These are phyloP conservation scores for Ilyonectria sp. DNA, from an alignment of 2,329 filamentous ascomycete species.

Conservation along the genomic window DNA sequence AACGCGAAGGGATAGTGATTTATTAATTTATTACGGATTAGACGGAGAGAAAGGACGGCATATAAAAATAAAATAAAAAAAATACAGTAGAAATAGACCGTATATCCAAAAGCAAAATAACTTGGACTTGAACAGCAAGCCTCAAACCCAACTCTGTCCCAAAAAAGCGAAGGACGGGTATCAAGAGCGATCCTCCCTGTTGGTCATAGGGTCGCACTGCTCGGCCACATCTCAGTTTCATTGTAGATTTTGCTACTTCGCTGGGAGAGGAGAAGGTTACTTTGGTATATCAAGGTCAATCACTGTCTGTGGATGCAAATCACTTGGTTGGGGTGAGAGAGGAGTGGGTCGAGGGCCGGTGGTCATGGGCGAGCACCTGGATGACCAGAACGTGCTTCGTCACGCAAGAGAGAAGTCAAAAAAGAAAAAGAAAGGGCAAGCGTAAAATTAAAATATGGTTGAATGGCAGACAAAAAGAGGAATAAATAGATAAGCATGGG, in stretches of 20 bases:
- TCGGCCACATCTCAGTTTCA: too few relatives aligned
- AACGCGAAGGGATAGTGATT: too few relatives aligned
- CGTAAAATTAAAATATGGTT: too few relatives aligned
- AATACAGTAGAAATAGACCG: not conserved
- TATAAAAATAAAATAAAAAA: not conserved
- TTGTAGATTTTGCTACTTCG: conserved; percentile 33
- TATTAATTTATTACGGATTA: not conserved
- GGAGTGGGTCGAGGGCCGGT: too few relatives aligned
- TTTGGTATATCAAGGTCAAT: conserved; percentile 15
- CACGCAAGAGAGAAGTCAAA: not conserved
- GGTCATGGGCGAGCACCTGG: too few relatives aligned
- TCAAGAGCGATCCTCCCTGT: not conserved
- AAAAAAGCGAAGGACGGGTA: conserved; percentile 26
- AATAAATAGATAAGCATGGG: not conserved
- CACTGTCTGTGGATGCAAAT: not conserved
- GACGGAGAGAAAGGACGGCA: not conserved
- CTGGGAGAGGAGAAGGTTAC: conserved; percentile 9
- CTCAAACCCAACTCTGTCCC: not conserved
- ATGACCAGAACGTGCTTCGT: not conserved
- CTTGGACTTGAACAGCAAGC: not conserved
- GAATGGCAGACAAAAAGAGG: not conserved
- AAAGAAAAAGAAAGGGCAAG: too few relatives aligned
- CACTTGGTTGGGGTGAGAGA: not conserved
- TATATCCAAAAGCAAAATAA: conserved; percentile 7
- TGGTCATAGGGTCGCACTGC: too few relatives aligned